Base-by-base conservation (phyloP, 1,139 yeast species). In the Geotrichum reessii region DNA sequence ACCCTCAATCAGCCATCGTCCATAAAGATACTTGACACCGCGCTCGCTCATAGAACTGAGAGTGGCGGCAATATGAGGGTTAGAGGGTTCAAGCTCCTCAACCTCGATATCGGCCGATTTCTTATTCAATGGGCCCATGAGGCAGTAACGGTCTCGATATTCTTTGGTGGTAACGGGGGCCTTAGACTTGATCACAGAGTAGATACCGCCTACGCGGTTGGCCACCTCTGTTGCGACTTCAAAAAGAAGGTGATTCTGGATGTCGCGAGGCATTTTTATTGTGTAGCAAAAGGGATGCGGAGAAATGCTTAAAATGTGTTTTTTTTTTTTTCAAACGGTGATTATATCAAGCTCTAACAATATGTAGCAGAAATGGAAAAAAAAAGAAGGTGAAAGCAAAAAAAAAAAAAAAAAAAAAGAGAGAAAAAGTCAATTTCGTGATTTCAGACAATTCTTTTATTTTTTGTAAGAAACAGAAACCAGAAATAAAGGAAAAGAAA, bases 211-310 rank as follows among this genome's bases (percentile, higher is more conserved):
- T 31, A 93, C 98, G 67, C 95, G 82, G 78, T 93, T 92, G 68
- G 98, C 98, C 55, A 93, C 98, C 73, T 93, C 99, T 3, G 99
- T 93, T 64, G 99, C 96, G 58, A 90, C 88, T 76, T 93, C 99
- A 70, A 93, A 91, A 57, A 93, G 81, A 61, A 91, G 78, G 71
- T 91, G 97, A 73, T 89, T 87, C 67, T 86, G 83, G 51, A 76
- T 76, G 72, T 74, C 77, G 57, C 79, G 44, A 19, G 44, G 70
- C 61, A 64, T 65, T n/a, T 12, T 12, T 46, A 19, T 19, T 31
- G 27, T 17, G 42, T 7, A 27, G 17, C 14, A 24, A 25, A 21
- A 44, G 22, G 31, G 21, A 46, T 14, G 44, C n/a, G 25, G 47
- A 22, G 51, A n/a, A n/a, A n/a, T n/a, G n/a, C n/a, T n/a, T n/a